Conservation (phyloP, 2,329 filamentous ascomycete species). For the Xylariaceae sp. region DNA sequence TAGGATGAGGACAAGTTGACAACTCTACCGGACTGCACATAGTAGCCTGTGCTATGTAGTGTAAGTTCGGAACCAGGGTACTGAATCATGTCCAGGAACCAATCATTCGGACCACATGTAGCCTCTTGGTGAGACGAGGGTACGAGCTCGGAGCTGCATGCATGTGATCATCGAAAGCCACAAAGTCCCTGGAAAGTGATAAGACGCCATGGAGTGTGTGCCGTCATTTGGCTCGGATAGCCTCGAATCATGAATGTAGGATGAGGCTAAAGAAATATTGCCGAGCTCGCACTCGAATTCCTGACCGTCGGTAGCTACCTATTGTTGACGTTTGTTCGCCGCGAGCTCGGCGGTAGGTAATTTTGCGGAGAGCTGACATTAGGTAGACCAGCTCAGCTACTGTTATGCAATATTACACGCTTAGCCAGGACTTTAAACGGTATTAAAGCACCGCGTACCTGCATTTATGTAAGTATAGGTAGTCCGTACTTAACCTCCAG, state of each 20-base stretch:
- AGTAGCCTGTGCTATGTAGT: not conserved
- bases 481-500: no score
- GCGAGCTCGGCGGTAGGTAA: not conserved
- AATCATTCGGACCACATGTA: conserved; percentile 32
- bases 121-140: conserved; percentile 10
- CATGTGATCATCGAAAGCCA: conserved; percentile 4
- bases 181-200: not conserved
- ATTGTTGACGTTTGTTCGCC: not conserved
- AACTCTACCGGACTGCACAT: not conserved
- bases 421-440: not conserved
- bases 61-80: conserved; percentile 3
- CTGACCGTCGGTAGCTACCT: not conserved
- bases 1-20: not conserved
- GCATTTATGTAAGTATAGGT: not conserved
- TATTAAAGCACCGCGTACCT: not conserved
- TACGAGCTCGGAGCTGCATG: conserved; percentile 5
- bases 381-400: not conserved
- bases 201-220: conserved; percentile 1
- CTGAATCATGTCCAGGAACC: conserved; percentile 17
- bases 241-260: no score
- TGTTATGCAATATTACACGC: no score
- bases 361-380: not conserved
- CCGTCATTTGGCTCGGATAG: not conserved
- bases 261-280: conserved; percentile 3
- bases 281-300: not conserved